These are phyloP conservation scores for Leptographium lundbergii DNA, from an alignment of 2,329 filamentous ascomycete species.

Conservation along the genomic window DNA sequence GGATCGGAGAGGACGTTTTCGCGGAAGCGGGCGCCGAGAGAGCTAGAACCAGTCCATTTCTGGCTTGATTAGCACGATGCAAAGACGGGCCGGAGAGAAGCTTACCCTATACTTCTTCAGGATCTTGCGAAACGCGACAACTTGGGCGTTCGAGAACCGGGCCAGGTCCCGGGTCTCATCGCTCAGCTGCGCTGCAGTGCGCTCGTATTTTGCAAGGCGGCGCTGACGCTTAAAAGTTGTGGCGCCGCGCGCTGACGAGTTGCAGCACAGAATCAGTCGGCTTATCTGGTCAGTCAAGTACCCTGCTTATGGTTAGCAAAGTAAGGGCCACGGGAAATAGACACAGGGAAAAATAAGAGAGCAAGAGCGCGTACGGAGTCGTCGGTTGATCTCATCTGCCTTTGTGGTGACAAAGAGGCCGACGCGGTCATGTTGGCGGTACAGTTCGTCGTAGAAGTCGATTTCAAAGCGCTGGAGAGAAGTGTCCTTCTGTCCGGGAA, in stretches of 20 bases:
- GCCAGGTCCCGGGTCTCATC: constrained; percentile 59
- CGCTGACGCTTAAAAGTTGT: constrained; percentile 34
- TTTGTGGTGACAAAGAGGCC: constrained; percentile 71
- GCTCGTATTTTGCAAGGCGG: constrained; percentile 40
- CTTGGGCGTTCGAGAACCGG: constrained; percentile 62
- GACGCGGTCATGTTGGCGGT: constrained; percentile 62
- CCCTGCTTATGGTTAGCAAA: constrained; percentile 21
- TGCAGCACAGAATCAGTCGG: constrained; percentile 32
- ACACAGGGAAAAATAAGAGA: background rate
- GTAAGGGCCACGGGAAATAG: background rate
- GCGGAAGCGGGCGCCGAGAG: constrained; percentile 52
- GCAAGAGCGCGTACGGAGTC: constrained; percentile 41
- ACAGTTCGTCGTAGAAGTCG: constrained; percentile 58
- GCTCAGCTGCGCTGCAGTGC: constrained; percentile 43
- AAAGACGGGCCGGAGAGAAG: background rate
- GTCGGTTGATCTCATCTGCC: constrained; percentile 60
- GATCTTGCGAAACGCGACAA: constrained; percentile 68
- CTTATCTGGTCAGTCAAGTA: constrained; percentile 36
- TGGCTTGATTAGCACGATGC: constrained; percentile 16
- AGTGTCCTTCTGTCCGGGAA: constrained; percentile 56
- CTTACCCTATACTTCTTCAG: constrained; percentile 65
- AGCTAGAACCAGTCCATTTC: constrained; percentile 70
- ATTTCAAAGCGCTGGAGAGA: constrained; percentile 53
- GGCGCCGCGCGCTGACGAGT: constrained; percentile 19
- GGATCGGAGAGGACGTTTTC: constrained; percentile 49